Evolutionary conservation across 225 moss, liverwort and hornwort genomes (phyloP).

Genomic region (Pseudoscleropodium purum): DNA sequence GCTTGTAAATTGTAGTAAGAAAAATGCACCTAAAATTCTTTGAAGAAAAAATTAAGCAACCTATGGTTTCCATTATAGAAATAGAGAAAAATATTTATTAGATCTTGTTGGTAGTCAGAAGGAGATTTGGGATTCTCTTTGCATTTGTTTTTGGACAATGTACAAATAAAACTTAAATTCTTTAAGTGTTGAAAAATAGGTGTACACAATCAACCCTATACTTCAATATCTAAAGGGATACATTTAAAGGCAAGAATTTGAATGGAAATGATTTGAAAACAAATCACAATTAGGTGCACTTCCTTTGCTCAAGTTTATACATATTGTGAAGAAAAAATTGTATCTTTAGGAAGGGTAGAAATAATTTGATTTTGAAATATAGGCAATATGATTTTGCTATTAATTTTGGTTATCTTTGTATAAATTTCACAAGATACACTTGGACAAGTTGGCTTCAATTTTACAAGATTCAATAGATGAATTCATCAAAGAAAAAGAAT

Average conservation of each 20-base stretch:
- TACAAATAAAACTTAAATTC: background rate
- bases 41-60: background rate
- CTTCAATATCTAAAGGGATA: fast-evolving
- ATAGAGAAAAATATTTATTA: background rate
- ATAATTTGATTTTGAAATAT: background rate
- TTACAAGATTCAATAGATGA: background rate
- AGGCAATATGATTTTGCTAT: background rate
- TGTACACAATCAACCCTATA: fast-evolving
- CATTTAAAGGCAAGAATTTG: background rate
- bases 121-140: background rate
- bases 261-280: background rate
- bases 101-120: background rate
- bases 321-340: background rate
- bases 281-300: background rate
- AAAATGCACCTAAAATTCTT: background rate
- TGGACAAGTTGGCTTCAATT: background rate
- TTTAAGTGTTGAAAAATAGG: background rate
- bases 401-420: background rate
- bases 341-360: background rate
- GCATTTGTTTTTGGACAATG: background rate
- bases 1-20: fast-evolving
- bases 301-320: background rate
- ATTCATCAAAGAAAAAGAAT: background rate
- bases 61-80: too few species aligned
- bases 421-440: background rate